Conservation (phyloP, 352 stramenopile genomes). For the Elongisporangium anandrum region DNA sequence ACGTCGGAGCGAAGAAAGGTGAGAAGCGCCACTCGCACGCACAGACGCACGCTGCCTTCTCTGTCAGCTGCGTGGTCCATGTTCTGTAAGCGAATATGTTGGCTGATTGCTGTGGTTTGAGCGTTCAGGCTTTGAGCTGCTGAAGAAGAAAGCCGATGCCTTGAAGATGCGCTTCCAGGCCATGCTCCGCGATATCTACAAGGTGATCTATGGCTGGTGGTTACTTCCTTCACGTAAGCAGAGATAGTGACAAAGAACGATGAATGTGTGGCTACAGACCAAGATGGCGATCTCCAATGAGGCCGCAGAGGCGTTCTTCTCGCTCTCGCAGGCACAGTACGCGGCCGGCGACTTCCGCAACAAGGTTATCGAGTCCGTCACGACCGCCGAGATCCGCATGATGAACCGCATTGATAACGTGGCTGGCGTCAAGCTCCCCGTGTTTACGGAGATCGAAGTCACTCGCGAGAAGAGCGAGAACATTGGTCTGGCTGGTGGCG, state of each 20-base stretch:
- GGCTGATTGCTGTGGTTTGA: neutral
- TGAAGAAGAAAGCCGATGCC: constrained; percentile 99
- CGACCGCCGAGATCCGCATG: constrained; percentile 94
- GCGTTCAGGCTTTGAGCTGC: constrained; percentile 65
- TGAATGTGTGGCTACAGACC: constrained; percentile 62
- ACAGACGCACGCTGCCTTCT: no score
- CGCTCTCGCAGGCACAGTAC: constrained; percentile 98
- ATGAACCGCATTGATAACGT: constrained; percentile 99
- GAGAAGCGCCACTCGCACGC: neutral
- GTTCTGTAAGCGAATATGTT: neutral
- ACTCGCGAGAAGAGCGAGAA: constrained; percentile 93
- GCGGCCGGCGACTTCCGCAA: constrained; percentile 96
- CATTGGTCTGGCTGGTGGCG: constrained; percentile 94
- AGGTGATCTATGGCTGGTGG: constrained; percentile 23
- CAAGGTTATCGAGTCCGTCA: constrained; percentile 96
- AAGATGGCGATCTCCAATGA: constrained; percentile 87
- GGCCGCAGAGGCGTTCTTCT: constrained; percentile 95
- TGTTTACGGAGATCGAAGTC: constrained; percentile 97
- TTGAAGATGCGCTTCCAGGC: constrained; percentile 95
- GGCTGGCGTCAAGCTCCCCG: constrained; percentile 97
- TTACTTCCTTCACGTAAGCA: neutral
- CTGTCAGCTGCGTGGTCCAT: no score
- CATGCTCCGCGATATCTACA: constrained; percentile 86
- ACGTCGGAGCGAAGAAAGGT: constrained; percentile 86
- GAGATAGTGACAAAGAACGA: neutral